Base-by-base conservation (phyloP, 2,329 filamentous ascomycete genomes). In the Xylariaceae sp. region DNA sequence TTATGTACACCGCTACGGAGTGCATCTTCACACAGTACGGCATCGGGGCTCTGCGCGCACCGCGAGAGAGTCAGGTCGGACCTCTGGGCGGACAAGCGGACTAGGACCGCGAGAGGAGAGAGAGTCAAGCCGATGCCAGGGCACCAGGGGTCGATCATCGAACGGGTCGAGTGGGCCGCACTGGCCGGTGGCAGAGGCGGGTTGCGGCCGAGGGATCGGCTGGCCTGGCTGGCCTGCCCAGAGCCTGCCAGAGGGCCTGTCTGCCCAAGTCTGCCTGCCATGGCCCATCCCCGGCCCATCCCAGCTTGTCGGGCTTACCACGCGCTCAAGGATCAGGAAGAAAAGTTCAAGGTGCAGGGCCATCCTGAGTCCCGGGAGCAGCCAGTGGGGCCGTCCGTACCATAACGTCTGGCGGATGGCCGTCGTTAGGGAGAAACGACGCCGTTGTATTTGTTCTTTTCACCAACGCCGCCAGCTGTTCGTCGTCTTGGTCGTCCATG, bases 311-410 rank as follows among this genome's bases (percentile, higher is more conserved):
- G 18, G 18, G 29, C 29, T 19, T 19, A 7, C 17, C 10, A 11
- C 4, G 16, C 29, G 17, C 19, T 16, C 29, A 31, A n/a, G 29
- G 29, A 21, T 31, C 16, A 6, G 29, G 25, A 23, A 7, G 17
- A 33, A 28, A 33, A 33, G 23, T 35, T 35, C 35, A 33, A 33
- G 23, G 32, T 35, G 32, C 19, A 33, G 37, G 37, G 34, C 35
- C 31, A 29, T 25, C 33, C 39, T 32, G 39, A 35, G 22, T 39
- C 28, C 33, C 35, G 37, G 33, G n/a, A n/a, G n/a, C n/a, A 19
- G n/a, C 32, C 11, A 32, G 37, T 39, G 39, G 37, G 35, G 31
- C 28, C 11, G 23, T 7, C 8, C 32, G 19, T 30, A 31, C 16
- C 33, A 32, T 33, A 34, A 31, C 32, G 24, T 26, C n/a, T n/a